These are phyloP conservation scores for Metschnikowia noctiluminum DNA, from an alignment of 805 yeast species.

Conservation along the genomic window DNA sequence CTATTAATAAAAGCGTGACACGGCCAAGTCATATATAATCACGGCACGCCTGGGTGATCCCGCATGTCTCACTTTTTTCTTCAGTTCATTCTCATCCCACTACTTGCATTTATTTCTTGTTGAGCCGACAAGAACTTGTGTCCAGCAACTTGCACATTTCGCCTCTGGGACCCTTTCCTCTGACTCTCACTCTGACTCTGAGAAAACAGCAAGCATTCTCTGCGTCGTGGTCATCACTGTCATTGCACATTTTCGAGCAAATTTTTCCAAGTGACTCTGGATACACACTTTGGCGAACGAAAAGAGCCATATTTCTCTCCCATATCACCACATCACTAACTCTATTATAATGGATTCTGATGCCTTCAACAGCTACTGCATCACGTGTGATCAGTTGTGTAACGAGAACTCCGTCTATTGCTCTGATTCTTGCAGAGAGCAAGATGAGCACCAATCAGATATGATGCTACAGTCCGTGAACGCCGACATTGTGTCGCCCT, in stretches of 20 bases:
- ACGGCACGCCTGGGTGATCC: neutral
- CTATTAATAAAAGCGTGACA: constrained; percentile 16
- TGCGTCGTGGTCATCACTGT: too few species aligned
- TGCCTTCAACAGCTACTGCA: constrained; percentile 22
- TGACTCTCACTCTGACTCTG: too few species aligned
- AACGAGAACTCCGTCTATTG: constrained; percentile 22
- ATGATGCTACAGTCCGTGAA: constrained; percentile 15
- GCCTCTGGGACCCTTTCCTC: too few species aligned
- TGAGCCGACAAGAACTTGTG: neutral
- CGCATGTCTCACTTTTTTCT: neutral
- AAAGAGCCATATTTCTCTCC: neutral
- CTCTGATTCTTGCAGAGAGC: constrained; percentile 30
- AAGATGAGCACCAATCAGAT: constrained; percentile 27
- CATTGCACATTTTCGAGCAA: too few species aligned
- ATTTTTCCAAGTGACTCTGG: neutral
- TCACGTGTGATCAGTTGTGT: constrained; percentile 20
- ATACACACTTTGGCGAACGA: neutral
- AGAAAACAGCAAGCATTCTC: too few species aligned
- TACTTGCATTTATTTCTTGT: neutral
- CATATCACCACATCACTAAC: neutral
- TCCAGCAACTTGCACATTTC: too few species aligned
- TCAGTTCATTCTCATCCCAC: neutral
- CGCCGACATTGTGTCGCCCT: constrained; percentile 32
- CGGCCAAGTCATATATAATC: constrained; percentile 10
- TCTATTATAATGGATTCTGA: constrained; percentile 15